Base-by-base conservation (phyloP, 1,139 yeast genomes). In the Scheffersomyces cryptocercus region DNA sequence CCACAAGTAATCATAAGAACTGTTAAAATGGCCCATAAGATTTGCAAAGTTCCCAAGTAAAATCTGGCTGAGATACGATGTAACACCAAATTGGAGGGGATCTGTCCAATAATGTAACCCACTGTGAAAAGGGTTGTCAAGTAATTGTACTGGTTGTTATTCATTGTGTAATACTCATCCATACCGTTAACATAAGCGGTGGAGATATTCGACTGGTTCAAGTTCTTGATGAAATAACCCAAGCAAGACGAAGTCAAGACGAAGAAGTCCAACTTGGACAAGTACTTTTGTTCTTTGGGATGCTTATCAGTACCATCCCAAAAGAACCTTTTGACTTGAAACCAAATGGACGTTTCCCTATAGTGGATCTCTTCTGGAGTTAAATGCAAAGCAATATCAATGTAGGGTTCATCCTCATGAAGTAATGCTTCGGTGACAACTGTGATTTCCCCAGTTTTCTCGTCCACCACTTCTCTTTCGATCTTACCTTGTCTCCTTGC, bases 111-210 rank as follows among this genome's bases (percentile, higher is more conserved):
- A 44, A 80, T 75, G 48, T 81, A 81, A 1, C 86, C 87, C 12
- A 79, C 77, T 0, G 84, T 79, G 74, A 79, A 81, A 28, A 76
- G 61, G 0, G 85, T 75, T 11, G 67, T 64, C 55, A 81, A 63
- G 41, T 76, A 73, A 47, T 81, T 77, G 47, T 73, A 76, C 51
- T 82, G 83, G 51, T 82, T 77, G n/a, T 70, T 70, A 42, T 64
- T 59, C 75, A 82, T 75, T 7, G 59, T 49, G 49, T 76, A 75
- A 49, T 75, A 75, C 48, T 81, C 84, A 44, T 71, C 65, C 86
- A 83, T 80, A 14, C 87, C 86, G 43, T 81, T 78, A 33, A 80
- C 83, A 55, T 78, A 83, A 2, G 87, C 83, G 8, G 79, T 76
- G 30, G 73, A 63, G 12, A 78, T 56, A 51, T 78, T 78, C 6